Evolutionary conservation across 495 filamentous ascomycete genomes (phyloP), one percentile per base, ranked within the genome.

Genomic region (Xylaria castorea): DNA sequence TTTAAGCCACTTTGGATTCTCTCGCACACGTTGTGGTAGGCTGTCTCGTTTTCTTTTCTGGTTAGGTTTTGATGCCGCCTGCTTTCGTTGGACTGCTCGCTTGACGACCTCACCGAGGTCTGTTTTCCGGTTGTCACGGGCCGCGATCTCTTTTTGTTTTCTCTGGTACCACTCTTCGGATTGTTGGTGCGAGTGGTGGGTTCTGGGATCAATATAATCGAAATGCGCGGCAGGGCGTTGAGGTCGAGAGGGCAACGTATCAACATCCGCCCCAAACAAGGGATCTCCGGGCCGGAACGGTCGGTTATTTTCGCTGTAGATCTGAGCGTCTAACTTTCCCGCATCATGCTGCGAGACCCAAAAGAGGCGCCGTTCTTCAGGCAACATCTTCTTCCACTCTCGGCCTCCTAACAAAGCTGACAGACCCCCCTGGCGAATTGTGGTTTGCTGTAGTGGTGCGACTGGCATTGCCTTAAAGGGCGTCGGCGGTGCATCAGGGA

Each of bases 111-210:
- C 80, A 16, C 82, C 82, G 44, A 85, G 80, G 44, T 81, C 81
- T 12, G 73, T 77, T 70, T 87, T 87, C 5, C 82, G 75, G 8
- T 71, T 75, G 20, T 81, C 81, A 1, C 86, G 83, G 12, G 76
- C 74, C 44, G 73, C 64, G 34, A 88, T 86, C 62, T 88, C 85
- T 2, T 71, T 70, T 44, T 78, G 76, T 63, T 88, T 88, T 27
- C 74, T 66, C 3, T 65, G 70, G 25, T 81, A 72, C 82, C 85
- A 87, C 34, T 80, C 77, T 14, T 79, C 69, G 0, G 83, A 80
- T 62, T 76, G 80, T 3, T 73, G 75, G 11, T 78, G 79, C 2
- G 79, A 75, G 80, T 82, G 86, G 60, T 82, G 81, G 3, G 81
- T 72, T 3, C 82, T 81, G 0, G 86, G 87, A 73, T 88, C 83